Evolutionary conservation across 495 filamentous ascomycete genomes (phyloP), one percentile per base, ranked within the genome.

Genomic region (Penicillium canescens): DNA sequence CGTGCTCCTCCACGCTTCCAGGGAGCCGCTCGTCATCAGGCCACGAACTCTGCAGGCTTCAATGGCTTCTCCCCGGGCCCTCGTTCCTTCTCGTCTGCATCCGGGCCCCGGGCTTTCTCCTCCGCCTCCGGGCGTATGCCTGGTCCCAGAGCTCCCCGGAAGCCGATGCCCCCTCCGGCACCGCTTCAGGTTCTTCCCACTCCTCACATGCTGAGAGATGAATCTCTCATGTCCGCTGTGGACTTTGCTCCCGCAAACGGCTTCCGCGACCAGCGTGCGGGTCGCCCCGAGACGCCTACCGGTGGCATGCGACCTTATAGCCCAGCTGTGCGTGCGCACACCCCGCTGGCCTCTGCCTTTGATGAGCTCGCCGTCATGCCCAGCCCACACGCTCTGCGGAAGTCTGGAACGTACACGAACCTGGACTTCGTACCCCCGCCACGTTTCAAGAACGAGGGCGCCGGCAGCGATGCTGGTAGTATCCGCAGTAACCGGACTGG

Each of bases 391-490:
- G 70, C 85, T 42, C 83, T 98, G 46, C 86, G 91, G 59, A 96
- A 94, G 67, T 96, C 92, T 3, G 82, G 86, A 58, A 90, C 91
- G 4, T 98, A 90, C 67, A 96, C 92, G 3, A 86, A 76, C 10
- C 82, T 98, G 26, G 95, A 98, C 73, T 98, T 98, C 69, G 92
- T 92, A n/a, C 92, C 93, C 23, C 93, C 91, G 37, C 85, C 87
- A 46, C 87, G 89, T 47, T 93, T 96, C 72, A 88, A 81, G 68
- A 87, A 87, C 57, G 72, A 71, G 44, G 90, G 91, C 45, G 74
- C 71, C 48, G 78, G 66, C 42, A 96, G 91, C 61, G 94, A 98
- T 56, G 81, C 91, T 0, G 94, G 93, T 52, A 95, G 90, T 63
- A 91, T 97, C 60, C 88, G 88, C 61, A 96, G 90, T 74, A 90